A percentile compares a stretch with the other conserved stretches of the same genome.
Conservation (phyloP, 306 rosid genomes). For the Cucumis hystrix region DNA sequence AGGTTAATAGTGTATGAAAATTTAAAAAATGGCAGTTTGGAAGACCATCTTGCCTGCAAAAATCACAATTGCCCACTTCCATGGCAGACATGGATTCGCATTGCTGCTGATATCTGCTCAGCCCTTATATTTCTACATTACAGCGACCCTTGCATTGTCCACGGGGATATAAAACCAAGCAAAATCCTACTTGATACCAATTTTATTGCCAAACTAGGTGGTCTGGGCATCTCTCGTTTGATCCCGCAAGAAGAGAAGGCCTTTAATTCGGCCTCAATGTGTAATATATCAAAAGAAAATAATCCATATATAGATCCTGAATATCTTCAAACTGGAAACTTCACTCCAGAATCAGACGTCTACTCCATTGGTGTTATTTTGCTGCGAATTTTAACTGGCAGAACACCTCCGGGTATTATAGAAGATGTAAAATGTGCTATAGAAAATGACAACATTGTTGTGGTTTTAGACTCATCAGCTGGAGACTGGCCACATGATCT, state of each 20-base stretch:
- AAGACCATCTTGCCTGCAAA: constrained; percentile 47
- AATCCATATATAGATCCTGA: constrained; percentile 60
- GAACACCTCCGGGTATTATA: constrained; percentile 40
- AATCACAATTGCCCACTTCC: constrained; percentile 46
- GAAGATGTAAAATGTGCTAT: constrained; percentile 62
- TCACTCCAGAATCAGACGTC: constrained; percentile 62
- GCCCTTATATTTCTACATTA: constrained; percentile 75
- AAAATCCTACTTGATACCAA: constrained; percentile 79
- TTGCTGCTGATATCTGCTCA: constrained; percentile 70
- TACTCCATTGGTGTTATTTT: constrained; percentile 70
- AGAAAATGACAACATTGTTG: constrained; percentile 34
- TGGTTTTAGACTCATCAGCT: constrained; percentile 67
- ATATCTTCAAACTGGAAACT: constrained; percentile 43
- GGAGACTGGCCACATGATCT: constrained; percentile 84
- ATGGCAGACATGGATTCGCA: constrained; percentile 63
- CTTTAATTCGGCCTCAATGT: constrained; percentile 11
- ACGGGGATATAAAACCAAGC: constrained; percentile 81
- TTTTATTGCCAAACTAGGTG: constrained; percentile 56
- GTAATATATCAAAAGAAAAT: constrained; percentile 16
- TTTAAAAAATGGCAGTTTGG: constrained; percentile 70
- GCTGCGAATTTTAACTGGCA: constrained; percentile 54
- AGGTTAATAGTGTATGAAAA: constrained; percentile 74
- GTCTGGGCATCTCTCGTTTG: constrained; percentile 47
- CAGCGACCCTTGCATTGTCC: constrained; percentile 50
- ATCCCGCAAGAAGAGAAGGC: constrained; percentile 35